Base-by-base conservation (phyloP, 2,329 filamentous ascomycete species). In the Aphanocladium album region DNA sequence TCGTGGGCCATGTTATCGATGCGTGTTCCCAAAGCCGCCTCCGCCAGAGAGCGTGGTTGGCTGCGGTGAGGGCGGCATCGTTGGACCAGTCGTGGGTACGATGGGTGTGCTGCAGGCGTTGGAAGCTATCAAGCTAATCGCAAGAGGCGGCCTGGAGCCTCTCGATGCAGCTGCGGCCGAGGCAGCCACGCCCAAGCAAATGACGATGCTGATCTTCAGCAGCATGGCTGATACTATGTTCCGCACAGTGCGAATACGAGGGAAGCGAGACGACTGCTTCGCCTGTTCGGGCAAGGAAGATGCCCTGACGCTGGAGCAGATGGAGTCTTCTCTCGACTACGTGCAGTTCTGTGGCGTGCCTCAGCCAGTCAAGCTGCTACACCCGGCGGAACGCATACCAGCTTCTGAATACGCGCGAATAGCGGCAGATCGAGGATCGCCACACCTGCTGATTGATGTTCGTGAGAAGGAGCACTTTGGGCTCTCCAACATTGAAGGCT, bases 51-150 rank as follows among this genome's bases (percentile, higher is more conserved):
- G 85, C 60, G 88, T 97, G 1, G 81, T 91, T 1, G 91, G 88
- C 62, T 99, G 95, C 69, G 91, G 93, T 45, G 95, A 99, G 71
- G 93, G 93, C 11, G 95, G 95, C 0, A 92, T 99, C 9, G 69
- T 99, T 1, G 95, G 95, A 0, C 93, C 95, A 0, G 92, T 97
- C 0, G 95, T 99, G 0, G 95, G 95, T 0, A 82, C 87, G 0
- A 97, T 99, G 91, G 95, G 95, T 8, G 87, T 96, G 0, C 76
- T 98, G 60, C 95, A 98, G 76, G 93, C 95, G 0, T 78, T 96
- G 1, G 92, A 98, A 75, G 87, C 91, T 0, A 87, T 98, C 68
- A 95, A 96, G 71, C 73, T 97, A n/a, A 80, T 97, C 17, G 81
- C 84, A 0, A 68, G 77, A 33, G 71, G 69, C 3, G 67, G 67